Evolutionary conservation across 768 basidiomycete genomes (phyloP).

Genomic region (Coprinellus aureogranulatus): DNA sequence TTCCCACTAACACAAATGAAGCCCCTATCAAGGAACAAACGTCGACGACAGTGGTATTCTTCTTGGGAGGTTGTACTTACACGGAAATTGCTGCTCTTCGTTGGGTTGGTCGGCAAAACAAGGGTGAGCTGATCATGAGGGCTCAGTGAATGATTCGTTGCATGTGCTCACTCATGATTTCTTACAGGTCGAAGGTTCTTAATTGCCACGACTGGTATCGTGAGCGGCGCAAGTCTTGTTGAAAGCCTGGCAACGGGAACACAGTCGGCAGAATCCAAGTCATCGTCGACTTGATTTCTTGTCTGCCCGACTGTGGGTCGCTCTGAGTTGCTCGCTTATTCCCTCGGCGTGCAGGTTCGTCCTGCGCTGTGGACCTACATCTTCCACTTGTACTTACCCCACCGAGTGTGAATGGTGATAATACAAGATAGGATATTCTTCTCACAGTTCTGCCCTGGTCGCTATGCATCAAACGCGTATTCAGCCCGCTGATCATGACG

Average conservation of each 20-base stretch:
- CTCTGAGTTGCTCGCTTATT: neutral
- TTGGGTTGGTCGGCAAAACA: constrained; percentile 85
- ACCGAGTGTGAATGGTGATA: neutral
- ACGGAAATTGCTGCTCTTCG: constrained; percentile 95
- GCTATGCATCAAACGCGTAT: constrained; percentile 10
- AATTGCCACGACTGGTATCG: constrained; percentile 88
- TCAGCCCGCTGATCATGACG: constrained; percentile 7
- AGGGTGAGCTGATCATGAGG: constrained; percentile 46
- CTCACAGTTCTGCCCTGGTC: constrained; percentile 9
- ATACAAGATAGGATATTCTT: constrained; percentile 2
- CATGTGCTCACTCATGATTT: constrained; percentile 11
- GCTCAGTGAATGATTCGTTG: constrained; percentile 5
- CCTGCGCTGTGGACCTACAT: no score
- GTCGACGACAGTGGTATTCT: constrained; percentile 90
- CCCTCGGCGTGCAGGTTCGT: no score
- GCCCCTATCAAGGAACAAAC: constrained; percentile 43
- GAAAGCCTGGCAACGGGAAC: constrained; percentile 53
- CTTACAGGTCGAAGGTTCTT: constrained; percentile 76
- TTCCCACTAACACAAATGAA: constrained; percentile 8
- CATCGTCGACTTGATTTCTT: constrained; percentile 24
- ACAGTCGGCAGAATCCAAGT: constrained; percentile 34
- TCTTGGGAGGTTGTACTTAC: constrained; percentile 95
- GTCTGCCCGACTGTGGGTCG: neutral
- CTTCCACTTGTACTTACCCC: no score
- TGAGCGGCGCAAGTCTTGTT: constrained; percentile 73